Evolutionary conservation across 306 rosid species (phyloP), one percentile per base, ranked within the genome.

Genomic region (Dicorynia guianensis): DNA sequence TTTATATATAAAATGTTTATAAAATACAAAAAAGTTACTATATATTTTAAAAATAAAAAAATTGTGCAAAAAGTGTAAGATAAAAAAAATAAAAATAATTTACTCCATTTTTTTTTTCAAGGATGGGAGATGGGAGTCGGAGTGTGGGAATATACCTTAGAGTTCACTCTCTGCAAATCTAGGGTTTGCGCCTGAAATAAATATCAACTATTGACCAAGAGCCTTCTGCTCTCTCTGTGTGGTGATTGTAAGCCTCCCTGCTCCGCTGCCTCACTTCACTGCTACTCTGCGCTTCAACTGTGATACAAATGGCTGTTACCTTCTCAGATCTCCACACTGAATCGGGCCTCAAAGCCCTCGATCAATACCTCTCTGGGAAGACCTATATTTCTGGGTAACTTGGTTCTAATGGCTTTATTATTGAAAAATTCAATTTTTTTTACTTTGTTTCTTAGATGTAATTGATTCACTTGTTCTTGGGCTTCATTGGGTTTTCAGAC

Each of bases 261-360:
- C 11, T 42, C 7, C 1, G 82, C 79, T 8, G 59, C 69, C 64
- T 68, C 5, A 5, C 20, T 18, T 8, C 59, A 38, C 13, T 40
- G 11, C 4, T 5, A 17, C 14, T 11, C 11, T 46, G 18, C 42
- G 20, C 50, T 46, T 56, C 52, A 25, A 15, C 14, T 6, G 36
- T 11, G 9, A n/a, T 44, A 13, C 53, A 12, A 44, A 89, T 89
- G 92, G 89, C 95, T 15, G 71, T 87, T 46, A 72, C 89, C 47
- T 87, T 89, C 83, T 74, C 92, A 58, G 75, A 89, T 89, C 95
- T 89, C 55, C 80, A 89, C 86, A 75, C 87, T 11, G 92, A 89
- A 5, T 74, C 88, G 4, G 95, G 95, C 15, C 85, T 89, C 83
- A 85, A 89, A 49, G 74, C 90, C 48, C 92, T 87, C 5, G 81